Conservation (phyloP, 163 green algal species). For the Volvox carteri region DNA sequence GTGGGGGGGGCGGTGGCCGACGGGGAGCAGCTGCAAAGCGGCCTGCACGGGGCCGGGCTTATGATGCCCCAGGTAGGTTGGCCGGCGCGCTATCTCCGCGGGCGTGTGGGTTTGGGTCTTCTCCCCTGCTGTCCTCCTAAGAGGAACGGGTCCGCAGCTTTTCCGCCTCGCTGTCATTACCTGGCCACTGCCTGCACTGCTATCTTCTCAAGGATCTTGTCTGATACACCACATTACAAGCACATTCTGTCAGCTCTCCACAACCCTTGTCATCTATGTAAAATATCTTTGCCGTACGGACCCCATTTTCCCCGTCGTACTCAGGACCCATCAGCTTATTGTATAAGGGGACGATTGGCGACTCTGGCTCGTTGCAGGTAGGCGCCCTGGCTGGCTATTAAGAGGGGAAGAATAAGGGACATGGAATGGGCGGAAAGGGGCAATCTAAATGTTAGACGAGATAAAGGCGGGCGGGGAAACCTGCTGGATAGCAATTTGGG, state of each 20-base stretch:
- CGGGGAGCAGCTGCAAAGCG: neutral
- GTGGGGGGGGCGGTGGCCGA: neutral
- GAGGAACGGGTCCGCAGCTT: neutral
- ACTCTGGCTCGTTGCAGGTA: constrained; percentile 4
- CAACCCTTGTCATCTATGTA: neutral
- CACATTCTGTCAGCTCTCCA: neutral
- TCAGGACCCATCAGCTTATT: neutral
- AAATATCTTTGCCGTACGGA: too few relatives aligned
- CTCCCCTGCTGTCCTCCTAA: neutral
- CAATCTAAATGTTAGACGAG: too few relatives aligned
- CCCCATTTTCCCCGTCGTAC: neutral
- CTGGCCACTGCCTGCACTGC: too few relatives aligned
- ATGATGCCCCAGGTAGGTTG: neutral
- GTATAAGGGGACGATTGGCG: constrained; percentile 32
- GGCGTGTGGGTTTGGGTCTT: too few relatives aligned
- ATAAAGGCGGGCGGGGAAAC: too few relatives aligned
- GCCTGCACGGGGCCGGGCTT: neutral
- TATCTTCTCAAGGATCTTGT: too few relatives aligned
- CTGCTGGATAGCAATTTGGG: too few relatives aligned
- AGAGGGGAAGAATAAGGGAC: too few relatives aligned
- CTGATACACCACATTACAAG: too few relatives aligned
- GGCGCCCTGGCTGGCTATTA: too few relatives aligned
- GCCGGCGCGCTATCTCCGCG: neutral
- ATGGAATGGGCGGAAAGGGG: too few relatives aligned
- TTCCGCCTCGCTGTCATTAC: too few relatives aligned